Percentiles rank a stretch among this genome's conserved stretches.
Evolutionary conservation across 2,329 filamentous ascomycete genomes (phyloP).

Genomic region (Fusarium mundagurra): DNA sequence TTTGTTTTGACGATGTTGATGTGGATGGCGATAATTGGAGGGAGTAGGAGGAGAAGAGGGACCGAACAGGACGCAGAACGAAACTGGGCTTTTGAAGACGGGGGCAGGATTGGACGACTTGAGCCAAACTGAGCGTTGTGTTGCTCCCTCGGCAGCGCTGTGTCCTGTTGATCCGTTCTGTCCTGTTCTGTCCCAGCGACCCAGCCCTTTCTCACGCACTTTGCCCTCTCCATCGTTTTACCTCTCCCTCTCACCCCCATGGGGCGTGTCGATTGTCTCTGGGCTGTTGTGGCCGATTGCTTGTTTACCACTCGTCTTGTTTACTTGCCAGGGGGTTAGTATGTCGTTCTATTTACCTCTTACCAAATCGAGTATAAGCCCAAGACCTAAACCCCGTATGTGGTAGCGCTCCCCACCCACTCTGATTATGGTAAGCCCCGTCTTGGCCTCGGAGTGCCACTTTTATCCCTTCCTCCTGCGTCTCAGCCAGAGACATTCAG

Average conservation of each 20-base stretch:
- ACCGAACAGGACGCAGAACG: constrained; percentile 44
- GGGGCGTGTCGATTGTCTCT: constrained; percentile 42
- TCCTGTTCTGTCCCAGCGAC: constrained; percentile 22
- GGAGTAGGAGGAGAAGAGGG: constrained; percentile 44
- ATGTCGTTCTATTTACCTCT: constrained; percentile 40
- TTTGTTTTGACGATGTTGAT: constrained; percentile 41
- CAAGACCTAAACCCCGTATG: constrained; percentile 12
- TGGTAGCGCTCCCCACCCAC: constrained; percentile 15
- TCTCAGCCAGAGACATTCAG: constrained; percentile 39
- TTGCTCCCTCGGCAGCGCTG: constrained; percentile 34
- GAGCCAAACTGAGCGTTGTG: constrained; percentile 19
- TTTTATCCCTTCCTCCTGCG: constrained; percentile 37
- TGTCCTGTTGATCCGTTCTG: constrained; percentile 34
- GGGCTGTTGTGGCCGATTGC: constrained; percentile 11
- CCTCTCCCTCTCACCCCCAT: constrained; percentile 13
- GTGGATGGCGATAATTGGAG: constrained; percentile 54
- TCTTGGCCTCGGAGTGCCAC: constrained; percentile 15
- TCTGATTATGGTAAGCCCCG: constrained; percentile 20
- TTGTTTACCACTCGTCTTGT: constrained; percentile 40
- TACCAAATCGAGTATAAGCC: constrained; percentile 28
- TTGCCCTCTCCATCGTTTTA: constrained; percentile 22
- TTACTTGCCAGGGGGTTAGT: constrained; percentile 32
- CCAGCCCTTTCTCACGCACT: constrained; percentile 19
- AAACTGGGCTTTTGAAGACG: constrained; percentile 54
- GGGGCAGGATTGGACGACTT: constrained; percentile 46